Conservation (phyloP, 1,284 basidiomycete species). For the Sporisorium exsertum region DNA sequence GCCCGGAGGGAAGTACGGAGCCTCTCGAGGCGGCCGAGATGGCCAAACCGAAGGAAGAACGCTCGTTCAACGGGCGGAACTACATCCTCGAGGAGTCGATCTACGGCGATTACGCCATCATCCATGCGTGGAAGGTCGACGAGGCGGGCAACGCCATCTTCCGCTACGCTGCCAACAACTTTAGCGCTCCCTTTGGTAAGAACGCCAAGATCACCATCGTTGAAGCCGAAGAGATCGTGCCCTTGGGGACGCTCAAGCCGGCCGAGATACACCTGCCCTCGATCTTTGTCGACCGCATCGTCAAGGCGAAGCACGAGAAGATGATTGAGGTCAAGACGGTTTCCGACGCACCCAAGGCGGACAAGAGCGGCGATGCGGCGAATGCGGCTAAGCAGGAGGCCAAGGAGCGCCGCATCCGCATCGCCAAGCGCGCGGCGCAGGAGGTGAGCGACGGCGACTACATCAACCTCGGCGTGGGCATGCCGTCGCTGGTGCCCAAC, state of each 20-base stretch:
- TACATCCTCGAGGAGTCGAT: slow-evolving; percentile 90
- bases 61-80: slow-evolving; percentile 82
- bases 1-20: slow-evolving; percentile 37
- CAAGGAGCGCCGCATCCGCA: slow-evolving; percentile 41
- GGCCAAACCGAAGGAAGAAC: slow-evolving; percentile 76
- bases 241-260: slow-evolving; percentile 55
- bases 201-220: slow-evolving; percentile 65
- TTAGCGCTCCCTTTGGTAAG: slow-evolving; percentile 63
- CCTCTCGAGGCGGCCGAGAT: slow-evolving; percentile 63
- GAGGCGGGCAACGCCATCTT: slow-evolving; percentile 74
- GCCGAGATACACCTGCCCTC: slow-evolving; percentile 63
- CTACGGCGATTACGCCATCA: slow-evolving; percentile 86
- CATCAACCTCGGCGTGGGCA: slow-evolving; percentile 67
- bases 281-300: slow-evolving; percentile 64
- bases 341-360: slow-evolving; percentile 45
- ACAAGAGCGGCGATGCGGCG: slow-evolving; percentile 1
- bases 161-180: slow-evolving; percentile 67
- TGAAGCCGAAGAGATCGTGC: slow-evolving; percentile 67
- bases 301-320: slow-evolving; percentile 53
- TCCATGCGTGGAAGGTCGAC: slow-evolving; percentile 95
- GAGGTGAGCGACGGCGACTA: slow-evolving; percentile 65
- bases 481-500: slow-evolving; percentile 65
- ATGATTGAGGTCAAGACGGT: slow-evolving; percentile 61
- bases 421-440: slow-evolving; percentile 60
- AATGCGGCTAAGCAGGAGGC: slow-evolving; percentile 49